Conservation (phyloP, 2,329 filamentous ascomycete genomes). For the Cercospora citrullina region DNA sequence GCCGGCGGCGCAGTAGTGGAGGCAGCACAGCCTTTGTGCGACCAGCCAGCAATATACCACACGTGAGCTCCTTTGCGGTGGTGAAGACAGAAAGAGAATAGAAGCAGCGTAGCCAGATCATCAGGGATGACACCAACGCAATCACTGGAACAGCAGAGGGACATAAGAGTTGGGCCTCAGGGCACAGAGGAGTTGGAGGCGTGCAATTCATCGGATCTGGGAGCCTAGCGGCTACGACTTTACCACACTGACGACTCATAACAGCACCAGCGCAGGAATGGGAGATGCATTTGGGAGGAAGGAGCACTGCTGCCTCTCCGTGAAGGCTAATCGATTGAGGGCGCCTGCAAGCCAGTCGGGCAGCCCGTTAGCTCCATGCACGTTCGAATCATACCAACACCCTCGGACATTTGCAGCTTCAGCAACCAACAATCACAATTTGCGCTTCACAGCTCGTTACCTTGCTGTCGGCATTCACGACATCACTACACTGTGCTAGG, state of each 20-base stretch:
- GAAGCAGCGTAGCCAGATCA: neutral
- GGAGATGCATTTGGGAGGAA: neutral
- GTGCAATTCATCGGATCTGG: neutral
- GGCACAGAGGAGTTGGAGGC: slow-evolving; percentile 5
- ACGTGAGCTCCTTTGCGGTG: neutral
- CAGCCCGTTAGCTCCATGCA: slow-evolving; percentile 16
- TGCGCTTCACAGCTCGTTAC: slow-evolving; percentile 21
- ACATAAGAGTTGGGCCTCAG: neutral
- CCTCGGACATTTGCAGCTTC: slow-evolving; percentile 3
- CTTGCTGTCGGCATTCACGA: slow-evolving; percentile 19
- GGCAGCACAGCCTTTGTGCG: neutral
- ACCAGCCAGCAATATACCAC: neutral
- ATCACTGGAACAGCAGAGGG: neutral
- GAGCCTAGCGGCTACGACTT: slow-evolving; percentile 10
- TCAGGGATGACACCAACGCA: neutral
- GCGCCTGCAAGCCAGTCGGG: slow-evolving; percentile 3
- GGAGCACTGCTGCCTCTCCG: neutral
- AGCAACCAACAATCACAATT: slow-evolving; percentile 21
- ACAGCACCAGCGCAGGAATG: neutral
- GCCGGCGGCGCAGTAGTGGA: slow-evolving; percentile 3
- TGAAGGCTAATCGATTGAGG: neutral
- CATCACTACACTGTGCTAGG: slow-evolving; percentile 1
- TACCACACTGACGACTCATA: neutral
- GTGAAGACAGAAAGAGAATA: neutral
- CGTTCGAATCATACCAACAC: slow-evolving; percentile 9